Percentiles rank a stretch among this genome's conserved stretches.
phyloP scores from a whole-genome alignment of 2,329 filamentous ascomycete species.

The Fusarium buharicum region DNA sequence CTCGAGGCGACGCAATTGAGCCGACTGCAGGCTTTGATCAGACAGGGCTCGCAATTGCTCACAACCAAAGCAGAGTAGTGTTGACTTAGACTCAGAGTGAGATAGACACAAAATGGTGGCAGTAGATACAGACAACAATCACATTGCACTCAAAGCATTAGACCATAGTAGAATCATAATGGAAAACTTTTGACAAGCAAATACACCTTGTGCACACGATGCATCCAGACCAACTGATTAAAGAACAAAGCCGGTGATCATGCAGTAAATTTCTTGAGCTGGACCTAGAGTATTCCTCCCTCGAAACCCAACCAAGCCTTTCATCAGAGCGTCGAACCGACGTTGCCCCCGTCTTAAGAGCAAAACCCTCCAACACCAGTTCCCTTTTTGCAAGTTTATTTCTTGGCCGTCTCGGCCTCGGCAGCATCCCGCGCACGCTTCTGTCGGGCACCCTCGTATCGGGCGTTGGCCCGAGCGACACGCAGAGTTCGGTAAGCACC shows the following conservation, averaged over 20 bases:
- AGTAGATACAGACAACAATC: conserved; percentile 3
- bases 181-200: conserved; percentile 35
- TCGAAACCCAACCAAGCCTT: conserved; percentile 51
- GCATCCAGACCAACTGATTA: conserved; percentile 47
- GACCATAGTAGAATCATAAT: conserved; percentile 17
- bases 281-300: conserved; percentile 54
- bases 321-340: conserved; percentile 53
- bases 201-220: conserved; percentile 38
- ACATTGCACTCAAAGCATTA: neutral
- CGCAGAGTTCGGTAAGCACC: conserved; percentile 89
- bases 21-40: conserved; percentile 61
- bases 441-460: conserved; percentile 84
- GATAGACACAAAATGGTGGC: neutral
- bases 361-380: conserved; percentile 57
- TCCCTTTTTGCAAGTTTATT: conserved; percentile 69
- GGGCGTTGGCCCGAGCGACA: conserved; percentile 83
- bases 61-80: conserved; percentile 39
- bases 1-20: conserved; percentile 53
- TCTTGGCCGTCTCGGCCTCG: conserved; percentile 85
- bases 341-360: conserved; percentile 54
- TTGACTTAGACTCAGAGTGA: neutral
- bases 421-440: conserved; percentile 92
- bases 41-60: conserved; percentile 61
- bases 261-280: conserved; percentile 56
- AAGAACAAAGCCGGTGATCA: conserved; percentile 53